Evolutionary conservation across 2,329 filamentous ascomycete genomes (phyloP).

Genomic region (Ophiostoma sp.): DNA sequence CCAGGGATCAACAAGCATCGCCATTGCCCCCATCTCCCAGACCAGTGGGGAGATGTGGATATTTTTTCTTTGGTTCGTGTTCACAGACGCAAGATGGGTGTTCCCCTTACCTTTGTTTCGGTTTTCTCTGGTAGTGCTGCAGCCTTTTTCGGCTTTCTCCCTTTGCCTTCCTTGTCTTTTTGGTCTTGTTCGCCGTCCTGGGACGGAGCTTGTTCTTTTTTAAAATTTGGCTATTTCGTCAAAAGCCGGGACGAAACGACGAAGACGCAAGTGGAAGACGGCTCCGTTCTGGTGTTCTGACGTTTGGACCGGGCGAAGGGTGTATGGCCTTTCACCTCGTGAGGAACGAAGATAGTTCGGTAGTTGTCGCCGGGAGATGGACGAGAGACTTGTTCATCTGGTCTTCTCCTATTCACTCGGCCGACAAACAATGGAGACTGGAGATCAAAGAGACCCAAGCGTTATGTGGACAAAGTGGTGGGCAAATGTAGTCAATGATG

Average conservation of each 20-base stretch:
- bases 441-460: not conserved
- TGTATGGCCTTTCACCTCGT: not conserved
- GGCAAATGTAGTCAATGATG: too few relatives aligned
- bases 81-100: not conserved
- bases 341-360: not conserved
- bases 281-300: not conserved
- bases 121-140: not conserved
- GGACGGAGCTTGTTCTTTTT: not conserved
- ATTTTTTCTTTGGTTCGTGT: not conserved
- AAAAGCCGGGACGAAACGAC: not conserved
- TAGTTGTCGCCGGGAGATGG: conserved; percentile 11
- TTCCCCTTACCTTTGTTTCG: conserved; percentile 13
- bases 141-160: not conserved
- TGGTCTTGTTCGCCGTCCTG: too few relatives aligned
- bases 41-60: conserved; percentile 4
- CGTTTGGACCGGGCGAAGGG: not conserved
- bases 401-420: not conserved
- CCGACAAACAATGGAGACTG: not conserved
- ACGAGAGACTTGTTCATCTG: not conserved
- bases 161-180: not conserved
- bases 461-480: not conserved
- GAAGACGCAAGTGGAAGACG: not conserved
- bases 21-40: not conserved
- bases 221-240: not conserved
- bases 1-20: conserved; percentile 3